These are phyloP conservation scores for Alopecurus myosuroides DNA, from an alignment of 176 grass and related monocot genomes.

Conservation along the genomic window DNA sequence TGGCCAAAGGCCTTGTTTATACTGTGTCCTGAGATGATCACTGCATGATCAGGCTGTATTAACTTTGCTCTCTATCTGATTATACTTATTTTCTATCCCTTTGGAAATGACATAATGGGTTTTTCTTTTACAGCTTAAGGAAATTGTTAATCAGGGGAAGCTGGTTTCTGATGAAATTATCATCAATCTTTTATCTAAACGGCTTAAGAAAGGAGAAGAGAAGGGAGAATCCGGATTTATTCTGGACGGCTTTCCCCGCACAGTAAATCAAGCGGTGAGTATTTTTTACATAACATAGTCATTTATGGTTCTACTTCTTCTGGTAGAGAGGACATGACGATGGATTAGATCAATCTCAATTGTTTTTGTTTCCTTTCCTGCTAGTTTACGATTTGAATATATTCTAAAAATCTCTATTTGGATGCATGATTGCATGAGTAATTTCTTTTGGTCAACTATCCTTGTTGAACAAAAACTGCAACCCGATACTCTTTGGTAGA, in stretches of 20 bases:
- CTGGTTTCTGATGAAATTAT: conserved; percentile 97
- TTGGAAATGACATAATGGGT: background rate
- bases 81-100: background rate
- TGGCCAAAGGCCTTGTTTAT: background rate
- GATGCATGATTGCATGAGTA: background rate
- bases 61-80: background rate
- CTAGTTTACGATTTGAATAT: background rate
- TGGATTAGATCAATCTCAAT: background rate
- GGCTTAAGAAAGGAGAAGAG: conserved; percentile 66
- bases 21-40: background rate
- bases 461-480: too few relatives aligned
- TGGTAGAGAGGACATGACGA: background rate
- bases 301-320: background rate
- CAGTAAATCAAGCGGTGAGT: conserved; percentile 93
- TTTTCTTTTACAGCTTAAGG: conserved; percentile 50
- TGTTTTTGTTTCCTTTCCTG: background rate
- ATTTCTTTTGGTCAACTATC: background rate
- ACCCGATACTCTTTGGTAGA: background rate
- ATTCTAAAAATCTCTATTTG: background rate
- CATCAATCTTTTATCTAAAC: conserved; percentile 70
- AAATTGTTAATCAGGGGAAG: conserved; percentile 86
- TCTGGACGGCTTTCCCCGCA: conserved; percentile 93
- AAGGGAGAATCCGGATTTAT: conserved; percentile 95
- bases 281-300: background rate
- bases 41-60: background rate